Evolutionary conservation across 176 grass and related monocot genomes (phyloP), one percentile per base, ranked within the genome.

Genomic region (Aegilops longissima): DNA sequence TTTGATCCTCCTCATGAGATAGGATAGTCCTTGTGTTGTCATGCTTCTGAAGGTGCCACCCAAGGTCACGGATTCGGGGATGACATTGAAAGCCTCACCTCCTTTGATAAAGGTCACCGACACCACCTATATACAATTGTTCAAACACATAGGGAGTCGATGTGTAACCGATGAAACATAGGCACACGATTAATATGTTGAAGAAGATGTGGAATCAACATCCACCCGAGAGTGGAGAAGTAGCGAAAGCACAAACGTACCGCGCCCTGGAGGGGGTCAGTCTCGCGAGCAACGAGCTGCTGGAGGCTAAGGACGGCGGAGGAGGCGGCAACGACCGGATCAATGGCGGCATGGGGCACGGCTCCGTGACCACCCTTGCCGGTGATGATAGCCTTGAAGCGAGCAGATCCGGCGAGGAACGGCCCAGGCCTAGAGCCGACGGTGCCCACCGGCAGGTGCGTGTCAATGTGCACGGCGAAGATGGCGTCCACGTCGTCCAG

Each of bases 191-290:
- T 45, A 45, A 45, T 45, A 45, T 0, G 10, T 45, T 45, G 42
- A 45, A 12, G 11, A 45, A 45, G 42, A 12, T 12, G 11, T 12
- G 42, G 10, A 45, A 45, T 12, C 11, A 12, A 45, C 0, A 11
- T 45, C 42, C 42, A 45, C 42, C 42, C 42, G 3, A 10, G 39
- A 42, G 39, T 8, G 0, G 9, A 45, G 42, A 12, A 45, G 1
- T 45, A 45, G 42, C 0, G 1, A 12, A 12, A 45, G 0, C 42
- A 12, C 42, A 45, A 45, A 45, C 42, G 10, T 45, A 93, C 91
- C 64, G 80, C 87, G 51, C 85, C 87, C 20, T 93, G 87, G 58
- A 93, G 91, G 4, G 91, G 88, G 14, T 93, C 76, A 6, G 87
- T 61, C 69, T 93, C 91, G 0, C 91, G 73, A 4, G 88, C 87